These are phyloP conservation scores for Steccherinum ochraceum DNA, from an alignment of 768 basidiomycete genomes.

Conservation along the genomic window DNA sequence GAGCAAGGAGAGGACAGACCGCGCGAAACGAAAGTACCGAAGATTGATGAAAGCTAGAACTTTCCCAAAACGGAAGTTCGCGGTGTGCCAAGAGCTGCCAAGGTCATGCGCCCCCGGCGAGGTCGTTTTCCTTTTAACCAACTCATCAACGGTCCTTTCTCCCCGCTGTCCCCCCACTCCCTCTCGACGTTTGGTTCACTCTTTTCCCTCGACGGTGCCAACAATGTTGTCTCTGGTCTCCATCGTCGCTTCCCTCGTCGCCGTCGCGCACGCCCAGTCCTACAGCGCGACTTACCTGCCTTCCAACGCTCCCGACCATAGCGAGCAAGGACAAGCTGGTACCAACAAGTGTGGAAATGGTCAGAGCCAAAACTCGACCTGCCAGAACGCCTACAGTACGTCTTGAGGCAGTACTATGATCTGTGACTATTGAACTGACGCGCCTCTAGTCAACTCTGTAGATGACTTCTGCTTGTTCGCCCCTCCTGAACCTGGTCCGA, in stretches of 20 bases:
- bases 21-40: no score
- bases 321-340: conserved; percentile 54
- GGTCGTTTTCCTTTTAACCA: no score
- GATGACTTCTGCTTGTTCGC: conserved; percentile 53
- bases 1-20: no score
- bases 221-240: conserved; percentile 3
- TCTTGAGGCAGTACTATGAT: background rate
- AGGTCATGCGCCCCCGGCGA: no score
- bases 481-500: conserved; percentile 43
- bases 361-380: conserved; percentile 49
- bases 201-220: background rate
- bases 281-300: conserved; percentile 46
- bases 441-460: conserved; percentile 44
- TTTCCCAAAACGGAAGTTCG: no score
- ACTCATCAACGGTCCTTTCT: no score
- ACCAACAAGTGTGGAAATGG: conserved; percentile 60
- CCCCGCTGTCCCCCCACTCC: no score
- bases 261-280: conserved; percentile 22
- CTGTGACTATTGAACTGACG: background rate
- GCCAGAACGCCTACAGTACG: conserved; percentile 60
- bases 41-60: no score
- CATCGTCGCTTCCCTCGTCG: conserved; percentile 7
- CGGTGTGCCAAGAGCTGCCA: no score
- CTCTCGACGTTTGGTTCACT: background rate
- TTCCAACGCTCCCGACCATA: conserved; percentile 37